Conservation (phyloP, 139 green algal species). For the Coelastrella sp. region DNA sequence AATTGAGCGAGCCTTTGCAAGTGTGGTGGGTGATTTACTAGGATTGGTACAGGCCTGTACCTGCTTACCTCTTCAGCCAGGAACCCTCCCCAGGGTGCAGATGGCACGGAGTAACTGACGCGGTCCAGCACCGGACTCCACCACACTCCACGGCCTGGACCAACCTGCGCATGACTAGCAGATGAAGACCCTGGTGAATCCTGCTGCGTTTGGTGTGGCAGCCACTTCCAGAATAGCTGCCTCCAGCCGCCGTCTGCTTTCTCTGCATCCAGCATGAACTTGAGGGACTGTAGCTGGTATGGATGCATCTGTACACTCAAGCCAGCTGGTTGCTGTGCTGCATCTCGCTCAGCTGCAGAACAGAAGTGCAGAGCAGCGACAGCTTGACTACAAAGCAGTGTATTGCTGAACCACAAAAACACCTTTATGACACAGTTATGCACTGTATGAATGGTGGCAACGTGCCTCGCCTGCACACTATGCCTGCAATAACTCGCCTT, state of each 20-base stretch:
- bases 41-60: not conserved
- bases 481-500: too few relatives aligned
- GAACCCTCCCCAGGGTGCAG: constrained; percentile 60
- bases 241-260: constrained; percentile 40
- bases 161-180: not conserved
- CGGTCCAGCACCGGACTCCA: constrained; percentile 61
- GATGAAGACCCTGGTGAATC: not conserved
- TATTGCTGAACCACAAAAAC: not conserved
- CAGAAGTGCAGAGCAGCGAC: not conserved
- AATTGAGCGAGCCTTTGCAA: too few relatives aligned
- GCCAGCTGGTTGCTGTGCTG: constrained; percentile 62
- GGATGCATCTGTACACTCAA: constrained; percentile 65
- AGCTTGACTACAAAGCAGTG: not conserved
- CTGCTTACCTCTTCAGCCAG: constrained; percentile 48
- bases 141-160: constrained; percentile 44
- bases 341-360: constrained; percentile 46
- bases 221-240: constrained; percentile 53
- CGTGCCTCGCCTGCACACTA: too few relatives aligned
- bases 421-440: not conserved
- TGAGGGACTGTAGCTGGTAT: constrained; percentile 81
- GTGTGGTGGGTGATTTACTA: too few relatives aligned
- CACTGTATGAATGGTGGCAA: too few relatives aligned
- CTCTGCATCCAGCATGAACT: constrained; percentile 67
- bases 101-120: constrained; percentile 50
- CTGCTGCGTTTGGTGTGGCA: constrained; percentile 26